phyloP scores from a whole-genome alignment of 176 grass and related monocot species.

The Carex parvula region DNA sequence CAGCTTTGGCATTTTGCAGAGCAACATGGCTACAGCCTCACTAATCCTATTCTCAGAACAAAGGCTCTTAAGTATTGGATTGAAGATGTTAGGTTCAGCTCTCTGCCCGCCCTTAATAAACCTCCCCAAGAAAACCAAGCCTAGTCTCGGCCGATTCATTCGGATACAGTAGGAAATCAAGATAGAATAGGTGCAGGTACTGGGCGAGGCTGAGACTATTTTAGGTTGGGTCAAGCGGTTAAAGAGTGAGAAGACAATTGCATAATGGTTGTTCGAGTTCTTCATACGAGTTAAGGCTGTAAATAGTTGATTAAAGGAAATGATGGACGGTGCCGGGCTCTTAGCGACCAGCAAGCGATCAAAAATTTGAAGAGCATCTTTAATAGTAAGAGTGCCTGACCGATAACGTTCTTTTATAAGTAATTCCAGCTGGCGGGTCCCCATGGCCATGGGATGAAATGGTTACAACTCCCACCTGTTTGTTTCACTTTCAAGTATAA shows the following conservation, averaged over 20 bases:
- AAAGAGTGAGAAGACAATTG: slow-evolving; percentile 11
- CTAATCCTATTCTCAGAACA: background rate
- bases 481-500: too few species aligned
- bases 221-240: background rate
- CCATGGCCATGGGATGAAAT: too few species aligned
- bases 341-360: background rate
- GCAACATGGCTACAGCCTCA: background rate
- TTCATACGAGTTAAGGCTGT: background rate
- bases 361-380: background rate
- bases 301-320: background rate
- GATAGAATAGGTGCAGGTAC: background rate
- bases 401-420: background rate
- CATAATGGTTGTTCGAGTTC: background rate
- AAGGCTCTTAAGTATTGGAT: background rate
- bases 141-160: background rate
- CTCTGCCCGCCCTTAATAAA: background rate
- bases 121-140: background rate
- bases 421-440: too few species aligned
- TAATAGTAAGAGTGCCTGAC: background rate
- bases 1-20: slow-evolving; percentile 20
- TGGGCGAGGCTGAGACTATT: background rate
- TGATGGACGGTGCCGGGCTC: background rate
- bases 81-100: background rate
- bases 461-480: too few species aligned
- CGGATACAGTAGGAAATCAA: slow-evolving; percentile 24